Evolutionary conservation across 23 red algal species (phyloP), one percentile per base, ranked within the genome.

Genomic region (Gracilaria vermiculophylla): DNA sequence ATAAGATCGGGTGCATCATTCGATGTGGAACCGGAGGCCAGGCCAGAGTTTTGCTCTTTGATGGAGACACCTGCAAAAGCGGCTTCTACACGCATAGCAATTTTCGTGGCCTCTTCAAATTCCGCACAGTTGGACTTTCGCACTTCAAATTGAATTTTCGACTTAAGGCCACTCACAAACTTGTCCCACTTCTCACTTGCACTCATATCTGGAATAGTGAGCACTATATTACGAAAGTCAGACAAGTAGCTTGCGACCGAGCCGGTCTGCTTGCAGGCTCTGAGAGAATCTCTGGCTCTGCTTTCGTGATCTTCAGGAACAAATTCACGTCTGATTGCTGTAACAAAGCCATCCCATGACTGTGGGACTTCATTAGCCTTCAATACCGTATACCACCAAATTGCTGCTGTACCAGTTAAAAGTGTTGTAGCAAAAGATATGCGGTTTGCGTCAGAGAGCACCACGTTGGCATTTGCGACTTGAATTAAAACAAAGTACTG

Each of bases 131-230:
- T n/a, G n/a, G n/a, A n/a, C n/a, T n/a, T n/a, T n/a, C n/a, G n/a
- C n/a, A n/a, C n/a, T n/a, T n/a, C n/a, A n/a, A n/a, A n/a, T n/a
- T n/a, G n/a, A n/a, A n/a, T n/a, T n/a, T n/a, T n/a, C n/a, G n/a
- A n/a, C n/a, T n/a, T n/a, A n/a, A 53, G 53, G 48, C 61, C 64
- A 4, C 31, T 53, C 8, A 52, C 43, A 65, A 86, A 86, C 42
- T 52, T 86, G 64, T 86, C 82, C 61, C 61, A 71, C 43, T 74
- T 74, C 62, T 86, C 82, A 21, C 3, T 31, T 20, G 47, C 31
- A 17, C 44, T 65, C 53, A 86, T 52, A 19, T 76, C 64, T 27
- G 82, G 61, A 74, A 74, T 86, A 47, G 82, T 86, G 7, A 86
- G 37, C 40, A 72, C 2, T 9, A 86, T 48, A 32, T 74, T 86